Conservation (phyloP, 2,329 filamentous ascomycete species). For the Sordariomycetes sp. region DNA sequence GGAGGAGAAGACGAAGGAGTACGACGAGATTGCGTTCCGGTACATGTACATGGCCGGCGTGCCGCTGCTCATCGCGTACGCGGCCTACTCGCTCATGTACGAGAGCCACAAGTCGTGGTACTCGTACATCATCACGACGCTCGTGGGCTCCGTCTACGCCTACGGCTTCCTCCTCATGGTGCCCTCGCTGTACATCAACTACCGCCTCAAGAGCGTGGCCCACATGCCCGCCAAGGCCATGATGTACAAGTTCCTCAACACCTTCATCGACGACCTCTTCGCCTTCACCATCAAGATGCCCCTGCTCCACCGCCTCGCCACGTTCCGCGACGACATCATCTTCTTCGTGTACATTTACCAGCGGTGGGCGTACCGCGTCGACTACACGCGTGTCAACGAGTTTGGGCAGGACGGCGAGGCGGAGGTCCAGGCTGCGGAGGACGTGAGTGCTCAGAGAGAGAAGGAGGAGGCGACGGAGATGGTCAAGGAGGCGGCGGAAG, state of each 20-base stretch:
- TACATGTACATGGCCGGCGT: conserved; percentile 92
- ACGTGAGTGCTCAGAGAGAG: conserved; percentile 23
- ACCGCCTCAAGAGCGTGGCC: conserved; percentile 85
- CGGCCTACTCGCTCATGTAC: conserved; percentile 81
- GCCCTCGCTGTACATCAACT: conserved; percentile 95
- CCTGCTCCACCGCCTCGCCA: conserved; percentile 79
- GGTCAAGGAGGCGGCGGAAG: no score
- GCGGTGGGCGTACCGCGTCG: conserved; percentile 80
- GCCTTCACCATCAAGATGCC: conserved; percentile 99
- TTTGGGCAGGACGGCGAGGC: conserved; percentile 98
- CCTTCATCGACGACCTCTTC: conserved; percentile 97
- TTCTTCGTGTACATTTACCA: conserved; percentile 98
- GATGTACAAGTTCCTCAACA: conserved; percentile 98
- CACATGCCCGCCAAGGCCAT: conserved; percentile 96
- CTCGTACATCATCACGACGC: conserved; percentile 84
- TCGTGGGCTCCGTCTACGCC: conserved; percentile 92
- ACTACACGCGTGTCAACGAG: conserved; percentile 88
- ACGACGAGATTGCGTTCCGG: conserved; percentile 93
- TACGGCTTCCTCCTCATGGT: conserved; percentile 99
- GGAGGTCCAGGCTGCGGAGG: conserved; percentile 28
- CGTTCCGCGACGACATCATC: conserved; percentile 87
- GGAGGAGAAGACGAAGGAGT: conserved; percentile 96
- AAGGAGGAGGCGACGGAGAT: conserved; percentile 17
- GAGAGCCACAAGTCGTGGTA: conserved; percentile 98
- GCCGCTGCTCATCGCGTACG: conserved; percentile 79